Percentiles rank a stretch among this genome's conserved stretches.
Conservation (phyloP, 148 eudicot species). For the Nepenthes gracilis region DNA sequence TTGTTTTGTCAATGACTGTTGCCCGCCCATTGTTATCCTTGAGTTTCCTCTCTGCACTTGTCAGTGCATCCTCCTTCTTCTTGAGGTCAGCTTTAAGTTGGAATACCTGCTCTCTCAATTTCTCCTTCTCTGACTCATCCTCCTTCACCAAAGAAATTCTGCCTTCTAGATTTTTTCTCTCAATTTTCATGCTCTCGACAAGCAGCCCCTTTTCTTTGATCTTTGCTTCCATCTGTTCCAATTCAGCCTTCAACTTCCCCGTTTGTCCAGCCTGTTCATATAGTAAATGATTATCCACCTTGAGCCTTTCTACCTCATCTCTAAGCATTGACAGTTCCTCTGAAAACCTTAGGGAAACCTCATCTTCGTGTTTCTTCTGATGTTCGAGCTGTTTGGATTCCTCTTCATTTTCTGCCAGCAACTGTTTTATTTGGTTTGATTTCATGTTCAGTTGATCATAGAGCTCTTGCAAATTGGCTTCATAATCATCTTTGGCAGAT, state of each 20-base stretch:
- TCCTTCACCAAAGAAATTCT: conserved; percentile 12
- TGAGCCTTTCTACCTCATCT: conserved; percentile 39
- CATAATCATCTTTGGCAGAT: conserved; percentile 37
- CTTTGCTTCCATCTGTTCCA: conserved; percentile 28
- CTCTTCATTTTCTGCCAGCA: conserved; percentile 31
- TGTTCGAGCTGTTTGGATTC: conserved; percentile 29
- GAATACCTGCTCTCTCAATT: conserved; percentile 42
- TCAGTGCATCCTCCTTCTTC: conserved; percentile 53
- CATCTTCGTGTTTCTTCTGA: conserved; percentile 36
- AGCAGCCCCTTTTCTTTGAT: conserved; percentile 36
- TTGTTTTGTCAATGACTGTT: conserved; percentile 25
- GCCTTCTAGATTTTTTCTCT: conserved; percentile 23
- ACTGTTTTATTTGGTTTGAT: conserved; percentile 24
- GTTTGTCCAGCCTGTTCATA: conserved; percentile 23
- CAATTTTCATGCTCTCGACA: conserved; percentile 20
- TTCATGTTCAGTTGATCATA: conserved; percentile 26
- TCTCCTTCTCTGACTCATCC: conserved; percentile 58
- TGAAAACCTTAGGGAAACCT: conserved; percentile 21
- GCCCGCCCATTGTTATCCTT: conserved; percentile 30
- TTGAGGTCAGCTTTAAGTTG: conserved; percentile 45
- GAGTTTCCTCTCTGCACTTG: conserved; percentile 51
- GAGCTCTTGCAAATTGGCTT: conserved; percentile 40
- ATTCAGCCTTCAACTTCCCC: conserved; percentile 22
- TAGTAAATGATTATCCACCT: conserved; percentile 27
- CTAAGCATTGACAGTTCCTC: conserved; percentile 27